phyloP scores from a whole-genome alignment of 2,329 filamentous ascomycete species.

The Diplodia scrobiculata region DNA sequence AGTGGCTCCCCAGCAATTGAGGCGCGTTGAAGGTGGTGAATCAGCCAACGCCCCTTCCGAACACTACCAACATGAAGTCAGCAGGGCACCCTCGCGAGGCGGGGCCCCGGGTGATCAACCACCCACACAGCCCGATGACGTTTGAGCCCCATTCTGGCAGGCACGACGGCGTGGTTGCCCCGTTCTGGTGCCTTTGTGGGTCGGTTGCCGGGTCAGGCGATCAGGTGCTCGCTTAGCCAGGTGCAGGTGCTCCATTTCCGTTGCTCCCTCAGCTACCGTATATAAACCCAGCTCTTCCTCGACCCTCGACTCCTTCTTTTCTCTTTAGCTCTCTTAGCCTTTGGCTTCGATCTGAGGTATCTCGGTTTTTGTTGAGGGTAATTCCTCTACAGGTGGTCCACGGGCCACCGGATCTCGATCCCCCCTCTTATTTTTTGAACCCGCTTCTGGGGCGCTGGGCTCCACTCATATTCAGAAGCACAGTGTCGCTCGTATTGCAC shows the following conservation, averaged over 20 bases:
- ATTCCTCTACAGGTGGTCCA: neutral
- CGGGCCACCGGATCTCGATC: too few relatives aligned
- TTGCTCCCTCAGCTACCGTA: neutral
- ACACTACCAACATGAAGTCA: too few relatives aligned
- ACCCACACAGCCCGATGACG: neutral
- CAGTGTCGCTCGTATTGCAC: conserved; percentile 13
- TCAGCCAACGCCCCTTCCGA: too few relatives aligned
- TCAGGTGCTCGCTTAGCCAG: neutral
- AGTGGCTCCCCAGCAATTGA: too few relatives aligned
- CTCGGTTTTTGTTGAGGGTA: too few relatives aligned
- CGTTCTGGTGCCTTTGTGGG: neutral
- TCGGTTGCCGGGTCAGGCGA: neutral
- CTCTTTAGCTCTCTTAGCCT: conserved; percentile 13
- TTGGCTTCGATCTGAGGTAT: neutral
- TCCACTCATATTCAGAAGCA: neutral
- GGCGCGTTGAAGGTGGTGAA: too few relatives aligned
- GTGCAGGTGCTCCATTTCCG: neutral
- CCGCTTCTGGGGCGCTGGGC: neutral
- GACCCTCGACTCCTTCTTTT: neutral
- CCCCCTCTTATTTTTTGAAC: neutral
- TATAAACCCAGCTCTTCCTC: conserved; percentile 43
- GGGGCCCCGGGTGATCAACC: neutral
- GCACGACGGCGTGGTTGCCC: neutral
- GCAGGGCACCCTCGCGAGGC: neutral
- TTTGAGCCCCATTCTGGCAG: neutral